Evolutionary conservation across 148 eudicot species (phyloP).

Genomic region (Limonium bicolor): DNA sequence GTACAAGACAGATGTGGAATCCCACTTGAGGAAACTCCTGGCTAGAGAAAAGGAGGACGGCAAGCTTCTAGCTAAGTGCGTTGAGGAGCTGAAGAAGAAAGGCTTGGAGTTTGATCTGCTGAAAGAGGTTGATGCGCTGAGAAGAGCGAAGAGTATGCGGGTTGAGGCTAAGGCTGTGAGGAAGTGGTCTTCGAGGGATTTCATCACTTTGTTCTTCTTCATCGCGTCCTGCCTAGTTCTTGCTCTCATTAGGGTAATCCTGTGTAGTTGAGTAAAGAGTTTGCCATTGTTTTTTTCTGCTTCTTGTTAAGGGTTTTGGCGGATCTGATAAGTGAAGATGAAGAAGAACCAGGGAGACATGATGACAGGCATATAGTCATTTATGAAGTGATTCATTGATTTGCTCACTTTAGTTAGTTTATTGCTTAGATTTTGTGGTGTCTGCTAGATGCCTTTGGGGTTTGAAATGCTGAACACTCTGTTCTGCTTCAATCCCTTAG

Average conservation of each 20-base stretch:
- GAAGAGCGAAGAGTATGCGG: slow-evolving; percentile 64
- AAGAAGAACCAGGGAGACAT: no score
- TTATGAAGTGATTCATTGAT: no score
- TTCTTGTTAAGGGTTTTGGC: no score
- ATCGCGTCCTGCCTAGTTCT: slow-evolving; percentile 45
- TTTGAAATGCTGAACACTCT: no score
- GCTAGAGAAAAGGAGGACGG: slow-evolving; percentile 66
- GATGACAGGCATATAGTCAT: no score
- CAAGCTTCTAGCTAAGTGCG: slow-evolving; percentile 51
- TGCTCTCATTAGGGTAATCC: slow-evolving; percentile 47
- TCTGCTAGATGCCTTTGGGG: no score
- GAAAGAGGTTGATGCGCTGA: slow-evolving; percentile 63
- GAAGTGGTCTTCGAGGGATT: slow-evolving; percentile 69
- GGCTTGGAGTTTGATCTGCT: slow-evolving; percentile 71
- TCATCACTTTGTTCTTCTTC: slow-evolving; percentile 54
- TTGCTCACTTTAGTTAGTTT: no score
- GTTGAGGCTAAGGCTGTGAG: slow-evolving; percentile 36
- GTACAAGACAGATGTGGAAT: slow-evolving; percentile 56
- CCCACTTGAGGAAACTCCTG: slow-evolving; percentile 45
- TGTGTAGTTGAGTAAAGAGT: slow-evolving; percentile 18
- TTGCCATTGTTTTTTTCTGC: background rate
- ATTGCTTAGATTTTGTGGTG: no score
- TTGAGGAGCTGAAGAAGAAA: slow-evolving; percentile 63
- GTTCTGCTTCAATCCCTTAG: no score
- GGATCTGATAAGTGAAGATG: no score